Percentiles rank a stretch among this genome's conserved stretches.
These are phyloP conservation scores for Yamadazyma sp. DNA, from an alignment of 805 yeast species.

Conservation along the genomic window DNA sequence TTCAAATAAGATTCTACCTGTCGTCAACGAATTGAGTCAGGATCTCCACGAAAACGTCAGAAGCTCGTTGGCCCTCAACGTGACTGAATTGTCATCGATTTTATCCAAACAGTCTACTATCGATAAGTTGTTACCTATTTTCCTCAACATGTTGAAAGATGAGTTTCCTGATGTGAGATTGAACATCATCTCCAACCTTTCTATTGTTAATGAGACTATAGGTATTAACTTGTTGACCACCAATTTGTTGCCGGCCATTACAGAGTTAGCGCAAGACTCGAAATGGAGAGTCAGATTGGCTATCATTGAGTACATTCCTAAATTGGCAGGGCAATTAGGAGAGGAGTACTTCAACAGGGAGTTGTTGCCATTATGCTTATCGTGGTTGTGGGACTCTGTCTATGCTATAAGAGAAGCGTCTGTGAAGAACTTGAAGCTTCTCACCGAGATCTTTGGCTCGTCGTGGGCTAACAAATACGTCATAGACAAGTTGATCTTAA, in stretches of 20 bases:
- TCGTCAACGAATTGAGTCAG: constrained; percentile 76
- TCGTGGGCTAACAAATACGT: constrained; percentile 90
- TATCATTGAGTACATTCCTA: constrained; percentile 93
- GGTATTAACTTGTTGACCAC: constrained; percentile 88
- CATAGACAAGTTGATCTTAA: constrained; percentile 63
- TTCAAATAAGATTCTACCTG: constrained; percentile 73
- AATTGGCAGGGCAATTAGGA: constrained; percentile 91
- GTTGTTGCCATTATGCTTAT: constrained; percentile 83
- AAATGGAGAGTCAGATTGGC: constrained; percentile 98
- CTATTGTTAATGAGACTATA: constrained; percentile 88
- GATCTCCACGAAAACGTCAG: constrained; percentile 94
- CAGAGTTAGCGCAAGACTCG: constrained; percentile 92
- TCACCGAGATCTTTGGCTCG: constrained; percentile 86
- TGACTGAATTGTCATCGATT: constrained; percentile 82
- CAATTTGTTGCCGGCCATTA: constrained; percentile 89
- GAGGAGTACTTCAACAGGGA: constrained; percentile 91
- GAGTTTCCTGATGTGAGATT: constrained; percentile 95
- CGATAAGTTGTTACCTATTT: constrained; percentile 79
- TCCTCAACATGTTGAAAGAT: constrained; percentile 91
- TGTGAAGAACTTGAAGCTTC: constrained; percentile 72
- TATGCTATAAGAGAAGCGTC: constrained; percentile 97
- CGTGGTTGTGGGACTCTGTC: constrained; percentile 99
- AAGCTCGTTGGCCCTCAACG: constrained; percentile 85
- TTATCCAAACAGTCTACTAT: constrained; percentile 83
- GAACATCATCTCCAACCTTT: constrained; percentile 88